Base-by-base conservation (phyloP, 495 filamentous ascomycete genomes). In the Penicillium antarcticum region DNA sequence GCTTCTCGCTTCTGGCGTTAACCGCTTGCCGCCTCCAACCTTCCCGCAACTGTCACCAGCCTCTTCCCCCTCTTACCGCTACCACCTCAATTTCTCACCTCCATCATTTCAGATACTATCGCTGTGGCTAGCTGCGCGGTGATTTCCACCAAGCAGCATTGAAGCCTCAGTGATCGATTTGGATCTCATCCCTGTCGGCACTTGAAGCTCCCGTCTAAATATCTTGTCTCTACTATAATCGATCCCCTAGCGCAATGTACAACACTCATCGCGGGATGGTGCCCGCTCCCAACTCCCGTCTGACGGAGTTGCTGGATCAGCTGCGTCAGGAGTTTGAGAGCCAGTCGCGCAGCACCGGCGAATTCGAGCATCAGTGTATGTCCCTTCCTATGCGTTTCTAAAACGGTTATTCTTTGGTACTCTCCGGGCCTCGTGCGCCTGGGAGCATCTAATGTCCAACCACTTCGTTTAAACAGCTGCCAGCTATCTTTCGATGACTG, bases 311-410 rank as follows among this genome's bases (percentile, higher is more conserved):
- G 55, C 76, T 98, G 60, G 92, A 97, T 37, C 85, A 91, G 58
- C 82, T 98, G 56, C 85, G 95, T 57, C 74, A 79, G 65, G 94
- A 98, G 70, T 98, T 96, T 60, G 94, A 97, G 49, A 82, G 73
- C 50, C 87, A 96, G 65, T 77, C 85, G 77, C 83, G 59, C 78
- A 87, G 60, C 61, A 85, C 79, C 60, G 86, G 86, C 61, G 87
- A 89, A 48, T 92, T 87, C 68, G 92, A 98, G 55, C 87, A 91
- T 62, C 87, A 92, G 66, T 84, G 94, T 97, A 82, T 74, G 92
- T 83, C 44, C 44, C 1, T 54, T 29, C 42, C 37, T 54, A 29
- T 35, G 49, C 45, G 33, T 53, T 23, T 48, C 26, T 19, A 16
- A 33, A 56, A 14, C 23, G 11, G 9, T 21, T 29, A 13, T 37